Evolutionary conservation across 2,329 filamentous ascomycete genomes (phyloP).

Genomic region (Neonectria ditissima): DNA sequence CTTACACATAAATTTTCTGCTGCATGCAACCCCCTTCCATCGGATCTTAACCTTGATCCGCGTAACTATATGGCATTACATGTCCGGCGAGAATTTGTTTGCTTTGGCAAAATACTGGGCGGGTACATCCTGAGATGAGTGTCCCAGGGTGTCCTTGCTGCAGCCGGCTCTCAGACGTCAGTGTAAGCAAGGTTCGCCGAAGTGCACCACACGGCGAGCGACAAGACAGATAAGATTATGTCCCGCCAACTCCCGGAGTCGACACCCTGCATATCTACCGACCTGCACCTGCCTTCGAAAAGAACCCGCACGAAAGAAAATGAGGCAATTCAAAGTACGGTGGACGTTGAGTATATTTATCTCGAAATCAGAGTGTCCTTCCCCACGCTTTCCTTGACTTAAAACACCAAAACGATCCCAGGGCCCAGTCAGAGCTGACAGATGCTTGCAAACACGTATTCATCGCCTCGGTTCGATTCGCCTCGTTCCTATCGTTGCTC

Average conservation of each 20-base stretch:
- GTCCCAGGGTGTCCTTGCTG: conserved; percentile 7
- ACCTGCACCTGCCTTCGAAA: too few species aligned
- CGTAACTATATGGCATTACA: neutral
- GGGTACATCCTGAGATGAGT: neutral
- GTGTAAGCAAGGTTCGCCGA: neutral
- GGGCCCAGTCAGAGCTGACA: conserved; percentile 36
- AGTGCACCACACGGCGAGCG: neutral
- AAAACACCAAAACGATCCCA: conserved; percentile 38
- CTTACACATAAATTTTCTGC: neutral
- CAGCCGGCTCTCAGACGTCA: neutral
- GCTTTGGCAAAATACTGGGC: neutral
- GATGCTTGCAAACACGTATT: conserved; percentile 13
- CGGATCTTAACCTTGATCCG: neutral
- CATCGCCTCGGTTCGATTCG: conserved; percentile 8
- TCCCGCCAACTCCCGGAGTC: neutral
- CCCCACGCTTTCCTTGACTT: conserved; percentile 27
- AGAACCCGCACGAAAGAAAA: neutral
- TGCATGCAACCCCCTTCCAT: neutral
- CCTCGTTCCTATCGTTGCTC: conserved; percentile 4
- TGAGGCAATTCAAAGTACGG: neutral
- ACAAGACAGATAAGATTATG: neutral
- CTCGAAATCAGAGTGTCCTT: conserved; percentile 33
- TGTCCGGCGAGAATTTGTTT: neutral
- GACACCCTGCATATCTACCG: neutral
- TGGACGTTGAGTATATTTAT: conserved; percentile 26